Conservation (phyloP, 2,329 filamentous ascomycete genomes). For the Fusarium sp. region DNA sequence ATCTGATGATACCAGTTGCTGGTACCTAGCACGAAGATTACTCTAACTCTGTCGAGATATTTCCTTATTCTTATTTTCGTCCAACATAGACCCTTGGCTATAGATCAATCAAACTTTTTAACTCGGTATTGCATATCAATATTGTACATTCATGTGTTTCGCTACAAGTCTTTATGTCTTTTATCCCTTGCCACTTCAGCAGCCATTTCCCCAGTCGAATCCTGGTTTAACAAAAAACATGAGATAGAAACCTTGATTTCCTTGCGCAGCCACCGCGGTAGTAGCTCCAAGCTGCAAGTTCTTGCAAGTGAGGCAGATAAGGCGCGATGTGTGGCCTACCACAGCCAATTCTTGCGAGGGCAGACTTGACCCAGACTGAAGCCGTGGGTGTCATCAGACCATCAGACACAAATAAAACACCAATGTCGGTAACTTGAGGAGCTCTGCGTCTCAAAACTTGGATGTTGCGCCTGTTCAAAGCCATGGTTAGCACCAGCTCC, state of each 20-base stretch:
- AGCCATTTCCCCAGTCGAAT: neutral
- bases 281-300: neutral
- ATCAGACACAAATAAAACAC: neutral
- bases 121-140: no score
- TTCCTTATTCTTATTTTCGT: neutral
- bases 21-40: neutral
- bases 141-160: neutral
- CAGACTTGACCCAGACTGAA: slow-evolving; percentile 2
- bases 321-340: slow-evolving; percentile 1
- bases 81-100: neutral
- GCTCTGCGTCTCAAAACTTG: neutral
- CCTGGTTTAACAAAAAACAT: neutral
- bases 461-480: neutral
- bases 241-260: neutral
- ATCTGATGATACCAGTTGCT: slow-evolving; percentile 58
- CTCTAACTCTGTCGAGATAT: neutral
- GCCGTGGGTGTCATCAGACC: neutral
- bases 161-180: neutral
- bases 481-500: neutral
- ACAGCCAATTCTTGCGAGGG: slow-evolving; percentile 4
- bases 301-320: slow-evolving; percentile 2
- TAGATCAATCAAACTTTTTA: no score
- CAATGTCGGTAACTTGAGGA: neutral
- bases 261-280: neutral
- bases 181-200: neutral